Base-by-base conservation (phyloP, 2,329 filamentous ascomycete genomes). In the Clarireedia monteithiana region DNA sequence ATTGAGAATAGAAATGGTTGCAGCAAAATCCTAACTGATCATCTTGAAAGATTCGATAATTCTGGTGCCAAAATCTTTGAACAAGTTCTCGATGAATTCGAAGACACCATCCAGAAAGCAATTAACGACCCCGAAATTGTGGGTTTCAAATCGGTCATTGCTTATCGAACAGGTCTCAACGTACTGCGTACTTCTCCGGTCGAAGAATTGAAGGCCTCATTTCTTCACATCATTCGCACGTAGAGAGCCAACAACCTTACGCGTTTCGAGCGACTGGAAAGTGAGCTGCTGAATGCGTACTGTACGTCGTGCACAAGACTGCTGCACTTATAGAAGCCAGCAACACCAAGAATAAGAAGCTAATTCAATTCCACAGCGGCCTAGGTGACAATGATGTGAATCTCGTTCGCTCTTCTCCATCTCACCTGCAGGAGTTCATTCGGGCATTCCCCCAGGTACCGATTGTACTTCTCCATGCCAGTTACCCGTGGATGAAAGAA, bases 101-200 rank as follows among this genome's bases (percentile, higher is more conserved):
- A 72, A 9, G 62, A 66, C n/a, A 70, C 75, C 24, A 83, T 94
- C 38, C 66, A 72, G 10, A 70, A 75, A 1, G 78, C 81, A 2
- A 75, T 91, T 26, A 72, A 75, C 0, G 84, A 94, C 65, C 73
- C 80, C 0, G 78, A 84, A 17, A 84, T 95, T 2, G 88, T 82
- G 1, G 89, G 81, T 2, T 95, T 95, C 77, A 94, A 95, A 70
- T 88, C 84, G 1, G 83, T 91, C 49, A 82, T 95, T 55, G 92
- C 89, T 71, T 94, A 94, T 68, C 80, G 89, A 14, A 88, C 84
- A 0, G 89, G 89, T 0, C 74, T 91, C 5, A 79, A 81, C 40
- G 75, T 92, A 15, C 67, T 58, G n/a, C 67, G 58, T 15, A 50
- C 53, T 10, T 76, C 6, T 72, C 77, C 53, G 68, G 38, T 72